Evolutionary conservation across 1,284 basidiomycete species (phyloP).

Genomic region (Leccinum subrobustum): DNA sequence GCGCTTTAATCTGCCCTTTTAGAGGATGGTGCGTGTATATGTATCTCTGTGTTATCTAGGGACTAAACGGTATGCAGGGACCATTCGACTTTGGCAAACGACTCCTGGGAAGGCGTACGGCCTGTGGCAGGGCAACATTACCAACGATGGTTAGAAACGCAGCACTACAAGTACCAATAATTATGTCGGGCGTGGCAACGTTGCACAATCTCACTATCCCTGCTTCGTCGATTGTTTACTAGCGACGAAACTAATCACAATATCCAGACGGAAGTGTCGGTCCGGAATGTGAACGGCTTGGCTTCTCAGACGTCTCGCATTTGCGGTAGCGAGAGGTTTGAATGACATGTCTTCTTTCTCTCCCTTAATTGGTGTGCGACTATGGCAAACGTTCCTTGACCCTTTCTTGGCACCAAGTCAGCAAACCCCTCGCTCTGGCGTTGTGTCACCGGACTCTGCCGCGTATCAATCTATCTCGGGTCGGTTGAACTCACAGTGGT

Average conservation of each 20-base stretch:
- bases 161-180: neutral
- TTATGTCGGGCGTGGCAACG: constrained; percentile 6
- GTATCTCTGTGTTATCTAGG: neutral
- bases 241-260: constrained; percentile 18
- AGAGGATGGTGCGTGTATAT: constrained; percentile 67
- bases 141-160: constrained; percentile 44
- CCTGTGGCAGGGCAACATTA: constrained; percentile 75
- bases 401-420: neutral
- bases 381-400: neutral
- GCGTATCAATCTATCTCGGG: neutral
- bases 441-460: neutral
- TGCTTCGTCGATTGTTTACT: constrained; percentile 12
- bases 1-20: constrained; percentile 18
- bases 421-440: neutral
- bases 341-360: neutral
- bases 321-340: neutral
- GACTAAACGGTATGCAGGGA: constrained; percentile 48
- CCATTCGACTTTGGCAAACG: constrained; percentile 96
- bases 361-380: neutral
- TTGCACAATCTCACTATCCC: constrained; percentile 13
- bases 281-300: constrained; percentile 1
- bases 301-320: neutral
- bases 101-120: constrained; percentile 92
- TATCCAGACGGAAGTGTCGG: constrained; percentile 11
- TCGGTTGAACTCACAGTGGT: neutral